A percentile compares a stretch with the other conserved stretches of the same genome.
These are phyloP conservation scores for Globisporangium carolinianum DNA, from an alignment of 352 stramenopile species.

Conservation along the genomic window DNA sequence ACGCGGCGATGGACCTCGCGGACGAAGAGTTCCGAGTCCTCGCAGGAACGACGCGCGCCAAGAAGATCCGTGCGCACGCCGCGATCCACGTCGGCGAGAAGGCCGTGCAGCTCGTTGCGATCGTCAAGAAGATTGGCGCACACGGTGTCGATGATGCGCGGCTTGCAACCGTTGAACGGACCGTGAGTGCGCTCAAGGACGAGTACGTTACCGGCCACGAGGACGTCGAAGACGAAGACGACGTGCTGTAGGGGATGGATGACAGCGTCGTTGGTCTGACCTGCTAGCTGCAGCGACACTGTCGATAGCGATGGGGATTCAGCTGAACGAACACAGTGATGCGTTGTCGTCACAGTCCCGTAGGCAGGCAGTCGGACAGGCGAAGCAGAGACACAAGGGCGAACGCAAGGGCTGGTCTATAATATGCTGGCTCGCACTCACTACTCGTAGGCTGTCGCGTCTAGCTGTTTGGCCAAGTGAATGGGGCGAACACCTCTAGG, in stretches of 20 bases:
- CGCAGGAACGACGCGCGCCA: constrained; percentile 56
- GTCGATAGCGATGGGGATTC: too few species aligned
- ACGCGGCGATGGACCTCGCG: constrained; percentile 64
- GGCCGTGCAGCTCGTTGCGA: constrained; percentile 62
- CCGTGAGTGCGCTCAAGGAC: constrained; percentile 42
- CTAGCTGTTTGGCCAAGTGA: too few species aligned
- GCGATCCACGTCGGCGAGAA: constrained; percentile 73
- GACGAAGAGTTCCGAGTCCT: constrained; percentile 73
- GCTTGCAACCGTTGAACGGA: constrained; percentile 33
- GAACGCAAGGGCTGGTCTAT: constrained; percentile 7
- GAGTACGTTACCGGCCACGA: constrained; percentile 50
- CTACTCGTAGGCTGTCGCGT: neutral
- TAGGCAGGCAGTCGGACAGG: neutral
- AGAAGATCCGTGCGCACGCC: constrained; percentile 71
- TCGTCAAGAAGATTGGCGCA: constrained; percentile 81
- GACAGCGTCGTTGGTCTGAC: too few species aligned
- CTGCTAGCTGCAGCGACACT: too few species aligned
- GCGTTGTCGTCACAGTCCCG: too few species aligned
- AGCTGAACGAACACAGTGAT: too few species aligned
- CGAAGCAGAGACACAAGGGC: neutral
- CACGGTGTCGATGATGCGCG: constrained; percentile 45
- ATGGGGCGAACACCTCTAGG: neutral
- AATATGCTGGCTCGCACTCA: constrained; percentile 16
- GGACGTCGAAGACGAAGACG: constrained; percentile 81
- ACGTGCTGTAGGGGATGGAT: constrained; percentile 58